A percentile compares a stretch with the other conserved stretches of the same genome.
phyloP scores from a whole-genome alignment of 176 grass and related monocot genomes.

The Melocanna baccifera region DNA sequence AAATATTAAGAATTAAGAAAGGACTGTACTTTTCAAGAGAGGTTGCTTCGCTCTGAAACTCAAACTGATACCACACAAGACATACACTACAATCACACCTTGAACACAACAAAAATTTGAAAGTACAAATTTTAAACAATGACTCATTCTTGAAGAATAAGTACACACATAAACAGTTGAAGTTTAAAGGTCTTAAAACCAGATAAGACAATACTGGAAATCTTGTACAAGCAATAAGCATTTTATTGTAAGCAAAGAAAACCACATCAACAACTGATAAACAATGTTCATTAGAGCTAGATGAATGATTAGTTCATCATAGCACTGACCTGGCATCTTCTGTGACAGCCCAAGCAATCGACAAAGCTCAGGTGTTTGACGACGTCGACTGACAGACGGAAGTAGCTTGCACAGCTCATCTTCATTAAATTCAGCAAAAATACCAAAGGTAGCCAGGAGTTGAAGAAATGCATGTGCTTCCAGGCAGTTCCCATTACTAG shows the following conservation, averaged over 20 bases:
- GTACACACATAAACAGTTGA: neutral
- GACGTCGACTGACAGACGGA: conserved; percentile 78
- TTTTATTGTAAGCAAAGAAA: neutral
- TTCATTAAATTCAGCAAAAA: conserved; percentile 63
- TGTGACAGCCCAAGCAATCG: conserved; percentile 72
- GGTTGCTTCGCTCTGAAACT: neutral
- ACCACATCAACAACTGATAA: too few species aligned
- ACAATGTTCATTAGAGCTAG: neutral
- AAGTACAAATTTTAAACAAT: neutral
- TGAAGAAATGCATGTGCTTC: conserved; percentile 99
- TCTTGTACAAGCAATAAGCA: neutral
- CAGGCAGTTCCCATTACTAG: conserved; percentile 84
- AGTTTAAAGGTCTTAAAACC: neutral
- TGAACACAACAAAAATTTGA: neutral
- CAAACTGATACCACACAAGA: neutral
- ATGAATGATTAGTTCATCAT: conserved; percentile 14
- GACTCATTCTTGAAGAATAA: conserved; percentile 3
- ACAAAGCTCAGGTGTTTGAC: conserved; percentile 84
- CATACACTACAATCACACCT: neutral
- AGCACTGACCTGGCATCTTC: conserved; percentile 82
- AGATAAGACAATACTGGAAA: neutral
- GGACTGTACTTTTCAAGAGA: neutral
- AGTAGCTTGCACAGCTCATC: conserved; percentile 87
- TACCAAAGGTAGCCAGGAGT: conserved; percentile 77
- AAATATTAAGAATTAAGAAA: neutral